A percentile compares a stretch with the other conserved stretches of the same genome.
phyloP scores from a whole-genome alignment of 1,139 yeast genomes.

The Lizanozyma gosingica region DNA sequence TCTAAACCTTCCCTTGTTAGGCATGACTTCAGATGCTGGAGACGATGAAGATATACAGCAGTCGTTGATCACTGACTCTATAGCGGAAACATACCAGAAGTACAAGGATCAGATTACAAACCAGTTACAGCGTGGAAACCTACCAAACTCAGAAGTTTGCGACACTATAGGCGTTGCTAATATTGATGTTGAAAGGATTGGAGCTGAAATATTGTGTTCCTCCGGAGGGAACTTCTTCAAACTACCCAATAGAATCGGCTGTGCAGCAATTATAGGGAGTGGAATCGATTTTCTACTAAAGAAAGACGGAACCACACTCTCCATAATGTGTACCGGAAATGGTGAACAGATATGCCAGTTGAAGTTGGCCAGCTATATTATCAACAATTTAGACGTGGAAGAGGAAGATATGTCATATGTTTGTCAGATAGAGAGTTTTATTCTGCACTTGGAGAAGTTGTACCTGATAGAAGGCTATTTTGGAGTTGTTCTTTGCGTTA shows the following conservation, averaged over 20 bases:
- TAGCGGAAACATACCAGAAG: not conserved
- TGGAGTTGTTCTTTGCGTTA: not conserved
- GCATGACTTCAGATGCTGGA: not conserved
- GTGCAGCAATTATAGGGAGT: constrained; percentile 43
- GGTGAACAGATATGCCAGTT: constrained; percentile 44
- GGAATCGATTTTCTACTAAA: constrained; percentile 21
- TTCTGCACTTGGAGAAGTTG: not conserved
- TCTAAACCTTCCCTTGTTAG: not conserved
- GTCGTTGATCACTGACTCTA: not conserved
- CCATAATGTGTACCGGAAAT: constrained; percentile 45
- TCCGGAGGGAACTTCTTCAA: constrained; percentile 49
- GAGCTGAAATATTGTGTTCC: constrained; percentile 23
- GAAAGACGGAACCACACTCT: constrained; percentile 12
- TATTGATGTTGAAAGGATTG: constrained; percentile 8
- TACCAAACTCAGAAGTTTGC: not conserved
- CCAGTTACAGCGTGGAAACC: not conserved
- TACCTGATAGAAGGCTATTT: not conserved
- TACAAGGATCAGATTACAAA: constrained; percentile 1
- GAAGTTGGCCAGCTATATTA: constrained; percentile 27
- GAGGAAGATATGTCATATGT: not conserved
- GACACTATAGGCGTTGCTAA: constrained; percentile 20
- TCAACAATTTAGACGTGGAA: constrained; percentile 2
- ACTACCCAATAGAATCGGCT: constrained; percentile 42
- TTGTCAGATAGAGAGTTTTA: not conserved
- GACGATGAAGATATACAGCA: too few species aligned